Evolutionary conservation across 2,329 filamentous ascomycete genomes (phyloP), one percentile per base, ranked within the genome.

Genomic region (Fusarium miscanthi): DNA sequence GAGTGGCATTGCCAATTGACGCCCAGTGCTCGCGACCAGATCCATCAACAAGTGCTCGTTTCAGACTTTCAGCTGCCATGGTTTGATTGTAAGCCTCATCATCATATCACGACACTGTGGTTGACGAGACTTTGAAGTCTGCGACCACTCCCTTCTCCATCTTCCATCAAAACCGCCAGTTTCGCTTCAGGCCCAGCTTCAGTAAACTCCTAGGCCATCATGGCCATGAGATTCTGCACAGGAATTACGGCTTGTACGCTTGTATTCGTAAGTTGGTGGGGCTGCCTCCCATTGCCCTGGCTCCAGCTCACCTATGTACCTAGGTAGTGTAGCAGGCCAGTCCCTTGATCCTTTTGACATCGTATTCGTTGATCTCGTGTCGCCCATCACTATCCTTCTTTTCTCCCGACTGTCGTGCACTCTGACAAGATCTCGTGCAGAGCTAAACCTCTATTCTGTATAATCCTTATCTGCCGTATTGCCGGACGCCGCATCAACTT

Each of bases 291-390:
- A 59, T 41, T 42, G 13, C 25, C 16, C 33, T 45, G 48, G 46
- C 43, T 43, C 51, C 33, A 25, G n/a, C 40, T 59, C 46, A 38
- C 23, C 45, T 27, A 30, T 8, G 27, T 30, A 38, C 23, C 45
- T 27, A 30, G 8, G 27, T 30, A 30, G 27, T 25, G 27, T 30
- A 42, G 53, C 35, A 56, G 64, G 45, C 58, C 56, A 73, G 58
- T 52, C 48, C 46, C 40, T 64, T 48, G 40, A 53, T 70, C 54
- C 51, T 71, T 71, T 58, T 43, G 58, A 42, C 45, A 74, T 76
- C 74, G 74, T 77, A 76, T 76, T 70, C 49, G 66, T 48, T 72
- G 56, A 69, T 74, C 74, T 76, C 71, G 71, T 77, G 74, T 71
- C 59, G 60, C 74, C 61, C 59, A 59, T 73, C 64, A 58, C 61